Evolutionary conservation across 768 basidiomycete genomes (phyloP), one percentile per base, ranked within the genome.

Genomic region (Tricholoma hemisulphureum): DNA sequence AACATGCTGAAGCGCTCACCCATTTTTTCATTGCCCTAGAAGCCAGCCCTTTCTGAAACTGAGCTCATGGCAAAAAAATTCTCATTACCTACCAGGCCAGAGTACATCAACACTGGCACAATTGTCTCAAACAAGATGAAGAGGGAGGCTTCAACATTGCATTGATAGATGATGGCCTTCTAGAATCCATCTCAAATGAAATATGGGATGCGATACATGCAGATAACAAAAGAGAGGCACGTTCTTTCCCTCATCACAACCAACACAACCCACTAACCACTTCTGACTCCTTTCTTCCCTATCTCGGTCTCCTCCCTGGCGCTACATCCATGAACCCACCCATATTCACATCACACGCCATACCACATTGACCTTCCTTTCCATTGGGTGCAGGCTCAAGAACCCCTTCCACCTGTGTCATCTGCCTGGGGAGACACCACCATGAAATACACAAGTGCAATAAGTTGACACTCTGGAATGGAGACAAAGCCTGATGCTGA

Each of bases 361-460:
- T 5, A 23, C 6, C 46, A 49, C 46, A 4, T 49, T 13, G 7
- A 23, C 46, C n/a, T 14, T 14, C 23, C 46, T 23, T 24, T 21
- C 20, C 46, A 8, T 16, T 13, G 16, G 46, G 55, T 23, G 46
- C 34, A 46, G 32, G 49, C 2, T 28, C 4, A 37, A 56, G 29
- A 14, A 39, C n/a, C 35, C 56, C 53, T 7, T 63, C 65, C 4
- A 64, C 63, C 37, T 77, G 75, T 56, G 60, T 71, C 37, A 34
- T 76, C 1, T 78, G 76, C 62, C 67, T 78, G 8, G 71, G 76
- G 1, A 32, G 64, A 3, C 14, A 31, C 23, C 35, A 54, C n/a
- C n/a, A n/a, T 35, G 11, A 43, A 21, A 23, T 48, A 39, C 43
- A 55, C 28, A 45, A 45, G n/a, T 29, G 13, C 4, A 13, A 32